These are phyloP conservation scores for Epicoccum nigrum DNA, from an alignment of 2,329 filamentous ascomycete species.

Conservation along the genomic window DNA sequence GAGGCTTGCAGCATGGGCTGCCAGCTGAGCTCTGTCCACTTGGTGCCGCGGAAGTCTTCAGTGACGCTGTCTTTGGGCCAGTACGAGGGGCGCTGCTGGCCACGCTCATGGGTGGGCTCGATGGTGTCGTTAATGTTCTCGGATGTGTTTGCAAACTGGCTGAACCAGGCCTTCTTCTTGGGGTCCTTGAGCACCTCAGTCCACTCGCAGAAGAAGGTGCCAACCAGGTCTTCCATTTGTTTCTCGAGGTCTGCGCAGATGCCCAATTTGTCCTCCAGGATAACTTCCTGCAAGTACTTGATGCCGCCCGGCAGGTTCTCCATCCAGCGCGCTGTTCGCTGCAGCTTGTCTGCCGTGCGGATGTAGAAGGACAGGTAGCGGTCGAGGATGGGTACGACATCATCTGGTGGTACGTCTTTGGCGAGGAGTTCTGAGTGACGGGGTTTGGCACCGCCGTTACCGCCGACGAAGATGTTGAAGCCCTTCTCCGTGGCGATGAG, in stretches of 20 bases:
- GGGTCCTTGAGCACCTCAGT: slow-evolving; percentile 78
- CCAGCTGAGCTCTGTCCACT: slow-evolving; percentile 75
- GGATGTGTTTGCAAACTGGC: slow-evolving; percentile 81
- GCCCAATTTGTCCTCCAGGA: slow-evolving; percentile 84
- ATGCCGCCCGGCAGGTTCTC: slow-evolving; percentile 84
- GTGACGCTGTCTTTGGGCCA: slow-evolving; percentile 73
- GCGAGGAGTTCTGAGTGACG: slow-evolving; percentile 81
- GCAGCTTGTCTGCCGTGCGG: slow-evolving; percentile 86
- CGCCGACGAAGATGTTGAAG: slow-evolving; percentile 90
- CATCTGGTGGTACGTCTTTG: slow-evolving; percentile 82
- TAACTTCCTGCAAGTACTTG: slow-evolving; percentile 79
- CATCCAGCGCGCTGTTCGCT: slow-evolving; percentile 87
- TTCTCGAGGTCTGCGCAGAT: slow-evolving; percentile 83
- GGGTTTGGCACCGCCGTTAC: slow-evolving; percentile 87
- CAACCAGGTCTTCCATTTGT: slow-evolving; percentile 86
- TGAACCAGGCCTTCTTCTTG: slow-evolving; percentile 71
- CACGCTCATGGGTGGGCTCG: slow-evolving; percentile 74
- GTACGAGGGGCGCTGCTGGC: slow-evolving; percentile 74
- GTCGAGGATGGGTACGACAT: slow-evolving; percentile 83
- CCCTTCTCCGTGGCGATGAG: slow-evolving; percentile 91
- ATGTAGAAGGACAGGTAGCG: slow-evolving; percentile 94
- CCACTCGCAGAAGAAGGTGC: slow-evolving; percentile 90
- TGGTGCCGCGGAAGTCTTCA: slow-evolving; percentile 73
- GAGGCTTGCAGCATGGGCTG: slow-evolving; percentile 75
- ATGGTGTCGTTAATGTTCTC: slow-evolving; percentile 70